Evolutionary conservation across 768 basidiomycete species (phyloP), one percentile per base, ranked within the genome.

Genomic region (Podaxis pistillaris): DNA sequence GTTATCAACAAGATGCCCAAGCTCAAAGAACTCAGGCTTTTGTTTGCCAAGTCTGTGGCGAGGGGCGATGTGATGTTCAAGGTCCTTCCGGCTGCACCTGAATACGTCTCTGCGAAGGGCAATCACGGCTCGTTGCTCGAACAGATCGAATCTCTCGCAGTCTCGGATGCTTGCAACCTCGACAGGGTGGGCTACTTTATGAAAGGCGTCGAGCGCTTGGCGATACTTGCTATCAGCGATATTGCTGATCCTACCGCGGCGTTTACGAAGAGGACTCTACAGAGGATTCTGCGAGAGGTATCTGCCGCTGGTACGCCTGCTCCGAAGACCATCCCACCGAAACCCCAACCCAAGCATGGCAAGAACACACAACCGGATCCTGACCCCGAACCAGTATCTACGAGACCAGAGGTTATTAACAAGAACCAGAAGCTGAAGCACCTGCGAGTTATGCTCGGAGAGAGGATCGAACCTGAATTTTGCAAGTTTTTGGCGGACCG

Each of bases 401-500:
- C 37, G 26, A 28, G 38, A 24, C 26, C 52, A 6, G 64, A 67
- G 52, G 52, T 52, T 3, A 61, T 66, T 3, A 64, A 66, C n/a
- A 67, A 64, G 30, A 66, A 66, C 12, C n/a, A 51, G 15, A 56
- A 24, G 6, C 64, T 81, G 61, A 66, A 64, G 62, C 69, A 68
- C 38, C 64, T 81, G 44, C 71, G 78, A 62, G 67, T 81, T 2
- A 77, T 79, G 71, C 72, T 77, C 33, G 79, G 79, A 67, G 77
- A 78, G 37, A 73, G 75, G 51, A 68, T 77, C 22, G 73, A 75
- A 33, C 72, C 75, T 0, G 69, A 67, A 5, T 61, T 79, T 36
- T 75, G 76, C 59, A 63, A 60, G 15, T 63, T 67, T n/a, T 70
- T 79, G n/a, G 71, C 71, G 11, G 47, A 30, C 47, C 65, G 69